Conservation (phyloP, 2,329 filamentous ascomycete genomes). For the Arthrobotrys pseudoclavata region DNA sequence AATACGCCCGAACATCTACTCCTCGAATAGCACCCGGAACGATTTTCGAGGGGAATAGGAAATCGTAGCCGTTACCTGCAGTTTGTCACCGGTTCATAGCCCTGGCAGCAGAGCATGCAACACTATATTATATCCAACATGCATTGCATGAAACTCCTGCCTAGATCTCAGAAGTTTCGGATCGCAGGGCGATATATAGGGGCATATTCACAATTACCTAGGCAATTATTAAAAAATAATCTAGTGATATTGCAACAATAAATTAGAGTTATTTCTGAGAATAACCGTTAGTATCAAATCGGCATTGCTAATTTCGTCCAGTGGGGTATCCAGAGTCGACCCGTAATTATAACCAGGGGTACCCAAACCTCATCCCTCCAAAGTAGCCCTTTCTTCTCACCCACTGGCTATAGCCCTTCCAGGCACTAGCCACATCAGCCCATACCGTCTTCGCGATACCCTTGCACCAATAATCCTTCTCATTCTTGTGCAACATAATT, state of each 20-base stretch:
- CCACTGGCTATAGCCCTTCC: background rate
- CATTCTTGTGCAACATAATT: no score
- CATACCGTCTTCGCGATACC: no score
- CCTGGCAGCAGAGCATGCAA: conserved; percentile 12
- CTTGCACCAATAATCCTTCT: no score
- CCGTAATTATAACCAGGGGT: background rate
- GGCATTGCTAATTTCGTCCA: background rate
- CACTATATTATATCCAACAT: conserved; percentile 8
- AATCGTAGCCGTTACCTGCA: background rate
- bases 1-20: background rate
- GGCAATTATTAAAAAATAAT: background rate
- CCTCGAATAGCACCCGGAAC: background rate
- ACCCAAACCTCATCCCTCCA: conserved; percentile 14
- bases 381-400: background rate
- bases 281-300: background rate
- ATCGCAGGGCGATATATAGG: background rate
- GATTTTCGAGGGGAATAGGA: background rate
- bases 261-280: background rate
- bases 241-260: background rate
- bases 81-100: background rate
- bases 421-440: conserved; percentile 3
- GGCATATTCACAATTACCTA: background rate
- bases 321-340: background rate
- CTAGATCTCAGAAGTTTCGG: background rate
- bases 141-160: conserved; percentile 7